Conservation (phyloP, 148 eudicot genomes). For the Silene uniflora region DNA sequence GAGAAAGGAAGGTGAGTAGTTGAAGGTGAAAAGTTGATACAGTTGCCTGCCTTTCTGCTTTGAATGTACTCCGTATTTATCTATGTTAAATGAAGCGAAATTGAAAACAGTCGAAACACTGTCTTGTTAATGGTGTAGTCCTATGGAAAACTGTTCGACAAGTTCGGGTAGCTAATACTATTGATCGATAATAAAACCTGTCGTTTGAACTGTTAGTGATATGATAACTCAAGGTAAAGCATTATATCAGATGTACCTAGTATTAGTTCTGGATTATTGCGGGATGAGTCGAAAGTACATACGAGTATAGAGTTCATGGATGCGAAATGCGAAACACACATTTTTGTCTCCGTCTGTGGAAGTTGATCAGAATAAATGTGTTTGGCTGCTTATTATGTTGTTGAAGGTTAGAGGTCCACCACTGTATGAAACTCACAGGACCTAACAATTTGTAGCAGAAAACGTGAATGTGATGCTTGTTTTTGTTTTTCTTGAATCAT, state of each 20-base stretch:
- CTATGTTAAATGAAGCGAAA: background rate
- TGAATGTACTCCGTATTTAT: background rate
- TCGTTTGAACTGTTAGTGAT: background rate
- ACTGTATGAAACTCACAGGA: conserved; percentile 16
- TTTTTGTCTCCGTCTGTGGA: conserved; percentile 7
- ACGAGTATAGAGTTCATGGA: background rate
- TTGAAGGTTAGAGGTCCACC: conserved; percentile 19
- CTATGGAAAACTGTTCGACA: background rate
- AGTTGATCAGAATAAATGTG: background rate
- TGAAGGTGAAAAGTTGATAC: background rate
- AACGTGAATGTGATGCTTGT: conserved; percentile 15
- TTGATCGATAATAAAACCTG: too few species aligned
- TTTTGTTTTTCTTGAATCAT: conserved; percentile 12
- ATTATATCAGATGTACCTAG: background rate
- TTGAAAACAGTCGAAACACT: background rate
- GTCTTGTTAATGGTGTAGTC: background rate
- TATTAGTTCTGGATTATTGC: background rate
- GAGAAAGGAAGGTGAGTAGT: background rate
- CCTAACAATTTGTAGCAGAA: conserved; percentile 1
- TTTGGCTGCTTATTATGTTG: conserved; percentile 20
- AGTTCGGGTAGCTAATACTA: background rate
- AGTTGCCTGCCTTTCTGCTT: background rate
- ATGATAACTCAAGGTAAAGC: background rate
- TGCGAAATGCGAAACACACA: background rate
- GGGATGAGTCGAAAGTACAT: background rate